Evolutionary conservation across 2,329 filamentous ascomycete genomes (phyloP), one percentile per base, ranked within the genome.

Genomic region (Didymella keratinophila): DNA sequence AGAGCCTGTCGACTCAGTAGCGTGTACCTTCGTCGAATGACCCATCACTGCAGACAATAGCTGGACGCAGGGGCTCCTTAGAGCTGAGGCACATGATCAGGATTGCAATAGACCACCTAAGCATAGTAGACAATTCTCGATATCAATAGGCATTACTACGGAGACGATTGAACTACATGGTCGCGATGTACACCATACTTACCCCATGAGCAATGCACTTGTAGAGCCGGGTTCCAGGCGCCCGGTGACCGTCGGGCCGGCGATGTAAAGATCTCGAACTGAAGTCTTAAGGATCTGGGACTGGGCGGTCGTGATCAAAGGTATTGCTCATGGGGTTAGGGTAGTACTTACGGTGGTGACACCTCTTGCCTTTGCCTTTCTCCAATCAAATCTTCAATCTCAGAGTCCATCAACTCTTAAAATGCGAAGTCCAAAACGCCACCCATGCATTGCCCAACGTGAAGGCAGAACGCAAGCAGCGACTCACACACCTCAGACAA

Each of bases 401-500:
- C n/a, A n/a, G n/a, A n/a, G n/a, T n/a, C n/a, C n/a, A n/a, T n/a
- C n/a, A n/a, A n/a, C n/a, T n/a, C n/a, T n/a, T n/a, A n/a, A n/a
- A n/a, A n/a, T n/a, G n/a, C n/a, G n/a, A n/a, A n/a, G 36, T n/a
- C 36, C 6, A 21, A 18, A 32, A 46, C 32, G n/a, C 51, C 20
- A n/a, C 14, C 27, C 27, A 34, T 41, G 36, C 23, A 50, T 16
- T 6, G n/a, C n/a, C n/a, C n/a, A n/a, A n/a, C n/a, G n/a, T n/a
- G n/a, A n/a, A n/a, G n/a, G n/a, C n/a, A n/a, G n/a, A n/a, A n/a
- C n/a, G n/a, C n/a, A n/a, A n/a, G n/a, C n/a, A n/a, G n/a, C n/a
- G n/a, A n/a, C n/a, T n/a, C n/a, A n/a, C n/a, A n/a, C 30, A 8
- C 30, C 52, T 67, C 47, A 73, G 18, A 73, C 58, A 10, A 98